These are phyloP conservation scores for Carpinus fangiana DNA, from an alignment of 306 rosid genomes.

Conservation along the genomic window DNA sequence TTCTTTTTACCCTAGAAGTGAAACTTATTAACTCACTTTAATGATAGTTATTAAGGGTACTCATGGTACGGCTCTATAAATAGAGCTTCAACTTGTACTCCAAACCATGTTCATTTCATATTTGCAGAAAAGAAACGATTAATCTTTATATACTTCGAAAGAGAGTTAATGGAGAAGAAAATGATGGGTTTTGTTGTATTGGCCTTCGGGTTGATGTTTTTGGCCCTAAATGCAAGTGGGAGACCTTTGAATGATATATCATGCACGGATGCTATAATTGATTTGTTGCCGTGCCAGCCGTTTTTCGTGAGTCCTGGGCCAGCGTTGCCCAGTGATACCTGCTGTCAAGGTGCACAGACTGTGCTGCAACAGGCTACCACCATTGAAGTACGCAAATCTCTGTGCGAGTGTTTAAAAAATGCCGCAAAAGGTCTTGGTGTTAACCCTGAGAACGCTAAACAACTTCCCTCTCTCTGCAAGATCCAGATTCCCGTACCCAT, in stretches of 20 bases:
- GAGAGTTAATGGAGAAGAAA: constrained; percentile 10
- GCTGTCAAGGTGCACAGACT: constrained; percentile 14
- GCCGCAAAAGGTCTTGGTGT: neutral
- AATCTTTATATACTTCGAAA: neutral
- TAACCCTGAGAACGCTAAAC: neutral
- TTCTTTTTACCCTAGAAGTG: neutral
- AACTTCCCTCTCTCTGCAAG: constrained; percentile 16
- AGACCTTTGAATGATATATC: constrained; percentile 11
- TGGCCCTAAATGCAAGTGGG: too few relatives aligned
- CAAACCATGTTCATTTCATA: neutral
- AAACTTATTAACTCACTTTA: too few relatives aligned
- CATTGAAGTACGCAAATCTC: too few relatives aligned
- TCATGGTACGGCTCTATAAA: neutral
- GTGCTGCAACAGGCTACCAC: too few relatives aligned
- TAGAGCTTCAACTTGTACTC: neutral
- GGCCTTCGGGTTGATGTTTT: neutral
- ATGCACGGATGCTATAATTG: constrained; percentile 13
- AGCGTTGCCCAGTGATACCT: neutral
- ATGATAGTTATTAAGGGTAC: neutral
- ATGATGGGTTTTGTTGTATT: neutral
- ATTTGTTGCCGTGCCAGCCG: neutral
- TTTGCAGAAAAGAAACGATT: neutral
- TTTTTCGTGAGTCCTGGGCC: constrained; percentile 11
- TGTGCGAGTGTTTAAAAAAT: too few relatives aligned
- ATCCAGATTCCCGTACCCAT: constrained; percentile 23